phyloP scores from a whole-genome alignment of 2,329 filamentous ascomycete species.

The Neospermospora avenae region DNA sequence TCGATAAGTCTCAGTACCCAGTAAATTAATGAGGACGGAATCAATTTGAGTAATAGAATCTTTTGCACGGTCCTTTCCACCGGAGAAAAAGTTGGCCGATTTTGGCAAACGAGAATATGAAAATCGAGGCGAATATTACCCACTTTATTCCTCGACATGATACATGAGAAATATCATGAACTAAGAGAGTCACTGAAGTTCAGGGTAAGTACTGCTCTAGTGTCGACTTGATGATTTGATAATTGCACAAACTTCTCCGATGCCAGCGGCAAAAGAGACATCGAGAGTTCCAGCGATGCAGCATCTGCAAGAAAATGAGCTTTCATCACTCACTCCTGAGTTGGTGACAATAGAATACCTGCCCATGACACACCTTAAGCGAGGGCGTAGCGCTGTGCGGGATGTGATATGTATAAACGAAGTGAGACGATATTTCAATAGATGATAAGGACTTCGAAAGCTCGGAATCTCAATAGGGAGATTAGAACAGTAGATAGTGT shows the following conservation, averaged over 20 bases:
- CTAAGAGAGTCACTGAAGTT: no score
- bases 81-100: no score
- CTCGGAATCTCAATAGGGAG: not conserved
- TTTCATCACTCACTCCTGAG: not conserved
- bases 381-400: not conserved
- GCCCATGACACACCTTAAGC: not conserved
- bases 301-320: not conserved
- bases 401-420: not conserved
- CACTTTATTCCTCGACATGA: no score
- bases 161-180: no score
- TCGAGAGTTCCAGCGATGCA: not conserved
- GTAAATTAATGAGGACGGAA: no score
- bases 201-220: no score
- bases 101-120: no score
- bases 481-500: not conserved
- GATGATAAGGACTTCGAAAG: not conserved
- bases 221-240: no score
- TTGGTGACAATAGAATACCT: not conserved
- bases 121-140: no score
- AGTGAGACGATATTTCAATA: not conserved
- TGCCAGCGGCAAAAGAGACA: not conserved
- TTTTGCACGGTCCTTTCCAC: no score
- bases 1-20: no score
- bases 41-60: no score
- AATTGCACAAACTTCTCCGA: not conserved